Percentiles rank a stretch among this genome's conserved stretches.
These are phyloP conservation scores for Fomitopsis pulvina DNA, from an alignment of 768 basidiomycete species.

Conservation along the genomic window DNA sequence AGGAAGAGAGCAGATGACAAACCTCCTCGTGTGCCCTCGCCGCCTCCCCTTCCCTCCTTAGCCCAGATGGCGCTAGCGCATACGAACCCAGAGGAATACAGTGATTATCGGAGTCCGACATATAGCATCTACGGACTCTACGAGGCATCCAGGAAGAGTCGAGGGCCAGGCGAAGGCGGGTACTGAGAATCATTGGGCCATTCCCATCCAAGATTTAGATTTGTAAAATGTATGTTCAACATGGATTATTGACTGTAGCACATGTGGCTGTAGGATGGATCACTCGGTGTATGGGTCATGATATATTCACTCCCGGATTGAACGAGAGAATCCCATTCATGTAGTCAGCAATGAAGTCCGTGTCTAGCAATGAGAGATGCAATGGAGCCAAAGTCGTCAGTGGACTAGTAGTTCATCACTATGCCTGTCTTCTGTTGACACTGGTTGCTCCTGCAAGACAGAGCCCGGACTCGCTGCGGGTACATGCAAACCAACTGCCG, in stretches of 20 bases:
- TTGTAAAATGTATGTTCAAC: conserved; percentile 4
- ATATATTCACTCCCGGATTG: too few relatives aligned
- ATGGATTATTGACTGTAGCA: background rate
- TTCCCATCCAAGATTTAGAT: conserved; percentile 3
- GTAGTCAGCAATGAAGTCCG: too few relatives aligned
- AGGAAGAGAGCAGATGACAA: conserved; percentile 42
- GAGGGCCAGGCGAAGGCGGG: conserved; percentile 17
- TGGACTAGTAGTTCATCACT: too few relatives aligned
- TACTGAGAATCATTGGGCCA: conserved; percentile 8
- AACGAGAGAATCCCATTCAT: too few relatives aligned
- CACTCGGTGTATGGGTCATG: too few relatives aligned
- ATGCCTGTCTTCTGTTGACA: too few relatives aligned
- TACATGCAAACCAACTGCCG: conserved; percentile 2
- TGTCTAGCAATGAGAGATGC: too few relatives aligned
- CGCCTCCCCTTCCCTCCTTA: conserved; percentile 65
- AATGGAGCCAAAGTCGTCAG: too few relatives aligned
- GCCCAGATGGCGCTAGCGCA: conserved; percentile 74
- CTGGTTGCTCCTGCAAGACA: too few relatives aligned
- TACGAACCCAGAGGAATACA: conserved; percentile 52
- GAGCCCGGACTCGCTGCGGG: background rate
- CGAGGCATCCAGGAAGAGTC: conserved; percentile 53
- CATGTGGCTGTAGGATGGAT: too few relatives aligned
- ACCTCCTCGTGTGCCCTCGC: conserved; percentile 76
- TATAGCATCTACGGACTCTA: conserved; percentile 80
- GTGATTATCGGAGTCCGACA: conserved; percentile 70